Evolutionary conservation across 352 stramenopile species (phyloP).

Genomic region (Achlya hypogyna): DNA sequence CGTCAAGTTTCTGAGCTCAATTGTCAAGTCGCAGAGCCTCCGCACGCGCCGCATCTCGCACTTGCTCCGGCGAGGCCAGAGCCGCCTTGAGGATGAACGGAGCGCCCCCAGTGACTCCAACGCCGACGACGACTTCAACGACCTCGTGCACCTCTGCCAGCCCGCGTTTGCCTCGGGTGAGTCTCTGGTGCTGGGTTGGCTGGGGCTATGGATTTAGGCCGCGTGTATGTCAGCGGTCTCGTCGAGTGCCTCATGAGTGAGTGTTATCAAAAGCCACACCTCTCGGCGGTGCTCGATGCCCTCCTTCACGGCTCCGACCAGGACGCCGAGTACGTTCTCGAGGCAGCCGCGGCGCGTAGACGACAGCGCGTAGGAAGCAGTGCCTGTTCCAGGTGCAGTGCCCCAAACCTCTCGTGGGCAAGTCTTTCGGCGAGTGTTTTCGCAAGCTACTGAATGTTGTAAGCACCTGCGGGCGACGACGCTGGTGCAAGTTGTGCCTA

Average conservation of each 20-base stretch:
- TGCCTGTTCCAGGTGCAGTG: slow-evolving; percentile 61
- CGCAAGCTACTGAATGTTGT: slow-evolving; percentile 67
- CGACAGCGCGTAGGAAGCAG: slow-evolving; percentile 28
- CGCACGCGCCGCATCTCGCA: slow-evolving; percentile 44
- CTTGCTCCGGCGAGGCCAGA: slow-evolving; percentile 32
- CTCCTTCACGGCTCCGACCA: slow-evolving; percentile 50
- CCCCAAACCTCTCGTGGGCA: slow-evolving; percentile 36
- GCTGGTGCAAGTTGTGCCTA: slow-evolving; percentile 8
- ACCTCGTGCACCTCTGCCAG: slow-evolving; percentile 38
- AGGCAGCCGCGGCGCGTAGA: not conserved
- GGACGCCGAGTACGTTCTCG: slow-evolving; percentile 40
- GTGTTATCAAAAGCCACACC: slow-evolving; percentile 67
- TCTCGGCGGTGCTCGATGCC: slow-evolving; percentile 54
- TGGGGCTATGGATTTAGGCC: slow-evolving; percentile 21
- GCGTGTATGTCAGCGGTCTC: slow-evolving; percentile 66
- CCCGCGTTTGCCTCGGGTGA: slow-evolving; percentile 32
- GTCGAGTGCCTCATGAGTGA: slow-evolving; percentile 68
- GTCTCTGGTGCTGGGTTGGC: not conserved
- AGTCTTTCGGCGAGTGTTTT: slow-evolving; percentile 50
- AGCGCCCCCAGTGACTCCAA: not conserved
- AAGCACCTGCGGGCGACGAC: not conserved
- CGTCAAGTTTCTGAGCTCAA: slow-evolving; percentile 65
- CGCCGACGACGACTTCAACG: slow-evolving; percentile 28
- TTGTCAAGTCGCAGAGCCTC: slow-evolving; percentile 37
- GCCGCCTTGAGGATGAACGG: slow-evolving; percentile 20